Conservation (phyloP, 495 filamentous ascomycete species). For the Penicillium bialowiezense region DNA sequence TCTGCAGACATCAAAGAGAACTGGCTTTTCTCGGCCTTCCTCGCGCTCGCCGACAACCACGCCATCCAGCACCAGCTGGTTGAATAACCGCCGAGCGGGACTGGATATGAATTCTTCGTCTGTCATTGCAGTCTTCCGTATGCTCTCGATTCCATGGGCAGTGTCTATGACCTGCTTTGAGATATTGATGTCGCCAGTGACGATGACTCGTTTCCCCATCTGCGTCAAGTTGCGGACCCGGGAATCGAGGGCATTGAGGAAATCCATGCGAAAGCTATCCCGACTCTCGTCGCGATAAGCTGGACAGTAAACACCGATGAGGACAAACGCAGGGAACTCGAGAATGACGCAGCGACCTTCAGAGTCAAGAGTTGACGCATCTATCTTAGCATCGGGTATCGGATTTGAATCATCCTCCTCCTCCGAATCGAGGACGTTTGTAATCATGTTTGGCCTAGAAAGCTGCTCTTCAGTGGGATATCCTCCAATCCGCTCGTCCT, state of each 20-base stretch:
- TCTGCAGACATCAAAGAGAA: conserved; percentile 84
- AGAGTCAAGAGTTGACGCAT: conserved; percentile 73
- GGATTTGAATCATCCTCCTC: background rate
- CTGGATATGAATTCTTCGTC: conserved; percentile 68
- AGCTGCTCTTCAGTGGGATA: conserved; percentile 75
- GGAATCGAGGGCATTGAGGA: conserved; percentile 74
- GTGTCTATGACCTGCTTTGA: conserved; percentile 70
- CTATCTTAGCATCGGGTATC: conserved; percentile 39
- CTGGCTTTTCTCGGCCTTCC: conserved; percentile 66
- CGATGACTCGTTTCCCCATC: conserved; percentile 75
- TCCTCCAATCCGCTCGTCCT: conserved; percentile 84
- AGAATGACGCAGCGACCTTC: conserved; percentile 92
- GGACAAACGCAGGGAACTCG: conserved; percentile 92
- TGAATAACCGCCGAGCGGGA: conserved; percentile 78
- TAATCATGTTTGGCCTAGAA: conserved; percentile 21
- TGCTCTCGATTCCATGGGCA: conserved; percentile 63
- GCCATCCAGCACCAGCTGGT: conserved; percentile 74
- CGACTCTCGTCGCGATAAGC: conserved; percentile 83
- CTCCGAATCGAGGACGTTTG: conserved; percentile 1
- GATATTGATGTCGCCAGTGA: conserved; percentile 92
- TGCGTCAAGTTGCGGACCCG: conserved; percentile 81
- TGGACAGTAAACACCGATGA: conserved; percentile 87
- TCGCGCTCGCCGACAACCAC: conserved; percentile 69
- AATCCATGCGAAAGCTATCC: conserved; percentile 77
- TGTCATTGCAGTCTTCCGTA: conserved; percentile 65